Base-by-base conservation (phyloP, 2,329 filamentous ascomycete genomes). In the Blastomyces parvus region DNA sequence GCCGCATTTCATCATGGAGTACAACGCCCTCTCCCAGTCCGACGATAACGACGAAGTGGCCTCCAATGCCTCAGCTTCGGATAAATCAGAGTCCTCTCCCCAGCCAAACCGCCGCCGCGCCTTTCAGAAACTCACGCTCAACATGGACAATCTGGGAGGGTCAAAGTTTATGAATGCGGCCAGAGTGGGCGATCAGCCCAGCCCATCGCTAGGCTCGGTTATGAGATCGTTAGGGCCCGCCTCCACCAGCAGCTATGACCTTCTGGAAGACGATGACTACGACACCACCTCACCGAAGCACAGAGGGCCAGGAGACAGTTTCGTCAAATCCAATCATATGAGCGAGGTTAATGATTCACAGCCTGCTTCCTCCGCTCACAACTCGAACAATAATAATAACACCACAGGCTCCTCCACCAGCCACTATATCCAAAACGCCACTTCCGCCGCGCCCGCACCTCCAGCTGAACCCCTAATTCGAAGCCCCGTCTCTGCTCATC, bases 181-280 rank as follows among this genome's bases (percentile, higher is more conserved):
- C n/a, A 70, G 66, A 61, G 68, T 68, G 19, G 60, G 63, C 22
- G 70, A 73, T 5, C 68, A 70, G 48, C 66, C 67, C 53, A 66
- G 64, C 55, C 64, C 66, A n/a, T 64, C 65, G 27, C 46, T 67
- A 33, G 58, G 66, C 42, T 66, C 64, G 38, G 61, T 65, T 17
- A 66, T 66, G 36, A 53, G 62, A 25, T 66, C 65, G 3, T 55
- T 64, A 55, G 65, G 62, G 30, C 22, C 57, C 57, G 59, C 65
- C 36, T 63, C 62, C 56, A 27, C 60, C 58, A 63, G 30, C n/a
- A 77, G 72, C 66, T 81, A 81, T 69, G 77, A 80, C 61, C 72
- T 80, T 64, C 72, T 80, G 36, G 79, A 80, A 65, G 77, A 75
- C 42, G 78, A 80, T 66, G 79, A 80, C 66, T 77, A 79, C 46